phyloP scores from a whole-genome alignment of 768 basidiomycete species.

The Lactarius sanguifluus region DNA sequence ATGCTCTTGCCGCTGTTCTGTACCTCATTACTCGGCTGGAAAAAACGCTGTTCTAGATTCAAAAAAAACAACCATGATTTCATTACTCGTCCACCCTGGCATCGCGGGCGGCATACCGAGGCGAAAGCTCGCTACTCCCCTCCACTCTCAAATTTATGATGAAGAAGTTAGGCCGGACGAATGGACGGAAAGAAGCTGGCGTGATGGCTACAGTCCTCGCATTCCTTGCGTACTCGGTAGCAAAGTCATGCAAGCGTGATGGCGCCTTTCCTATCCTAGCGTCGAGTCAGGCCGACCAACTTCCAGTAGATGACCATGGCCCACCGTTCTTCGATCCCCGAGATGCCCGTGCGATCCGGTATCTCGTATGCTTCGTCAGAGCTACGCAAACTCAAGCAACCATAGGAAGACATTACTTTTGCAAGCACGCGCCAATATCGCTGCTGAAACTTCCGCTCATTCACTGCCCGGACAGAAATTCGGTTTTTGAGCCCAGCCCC shows the following conservation, averaged over 20 bases:
- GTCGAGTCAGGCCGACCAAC: conserved; percentile 33
- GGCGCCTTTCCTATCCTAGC: conserved; percentile 34
- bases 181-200: conserved; percentile 66
- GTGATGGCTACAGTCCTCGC: conserved; percentile 71
- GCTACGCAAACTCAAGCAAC: conserved; percentile 80
- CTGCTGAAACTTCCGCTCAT: conserved; percentile 48
- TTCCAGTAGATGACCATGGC: conserved; percentile 50
- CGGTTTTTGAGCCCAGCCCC: conserved; percentile 78
- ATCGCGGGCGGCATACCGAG: conserved; percentile 47
- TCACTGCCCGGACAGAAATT: conserved; percentile 41
- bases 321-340: conserved; percentile 60
- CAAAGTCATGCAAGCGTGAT: conserved; percentile 52
- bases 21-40: conserved; percentile 63
- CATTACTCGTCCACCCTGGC: conserved; percentile 55
- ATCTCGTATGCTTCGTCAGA: conserved; percentile 79
- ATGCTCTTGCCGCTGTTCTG: conserved; percentile 60
- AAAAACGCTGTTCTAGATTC: conserved; percentile 43
- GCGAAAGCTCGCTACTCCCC: conserved; percentile 47
- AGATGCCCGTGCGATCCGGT: conserved; percentile 66
- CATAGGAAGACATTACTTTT: conserved; percentile 80
- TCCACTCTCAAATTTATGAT: conserved; percentile 57
- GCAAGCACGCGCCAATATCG: conserved; percentile 62
- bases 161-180: conserved; percentile 49
- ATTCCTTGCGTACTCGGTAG: conserved; percentile 58
- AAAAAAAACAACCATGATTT: conserved; percentile 47